These are phyloP conservation scores for Phtheirospermum japonicum DNA, from an alignment of 257 asterid species.

Conservation along the genomic window DNA sequence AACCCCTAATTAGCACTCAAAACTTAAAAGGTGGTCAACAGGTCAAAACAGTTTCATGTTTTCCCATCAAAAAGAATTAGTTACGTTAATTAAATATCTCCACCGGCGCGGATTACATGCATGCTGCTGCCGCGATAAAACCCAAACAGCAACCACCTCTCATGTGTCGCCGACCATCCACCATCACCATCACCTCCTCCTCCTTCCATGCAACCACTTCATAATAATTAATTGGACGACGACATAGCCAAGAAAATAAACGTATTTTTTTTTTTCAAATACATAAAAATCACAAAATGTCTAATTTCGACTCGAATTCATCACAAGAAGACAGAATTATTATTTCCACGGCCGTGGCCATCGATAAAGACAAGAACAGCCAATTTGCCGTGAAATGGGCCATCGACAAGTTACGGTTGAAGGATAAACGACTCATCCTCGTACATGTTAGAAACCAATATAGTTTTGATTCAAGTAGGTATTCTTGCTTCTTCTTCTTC, in stretches of 20 bases:
- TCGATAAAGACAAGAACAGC: constrained; percentile 84
- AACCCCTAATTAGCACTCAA: constrained; percentile 7
- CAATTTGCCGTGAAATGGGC: constrained; percentile 85
- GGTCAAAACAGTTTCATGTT: background rate
- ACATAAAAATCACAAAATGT: constrained; percentile 23
- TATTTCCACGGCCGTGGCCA: constrained; percentile 63
- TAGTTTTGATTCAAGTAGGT: constrained; percentile 42
- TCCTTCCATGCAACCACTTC: constrained; percentile 23
- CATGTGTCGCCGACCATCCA: constrained; percentile 26
- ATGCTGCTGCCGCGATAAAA: constrained; percentile 37
- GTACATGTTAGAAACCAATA: constrained; percentile 53
- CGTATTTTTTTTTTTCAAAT: background rate
- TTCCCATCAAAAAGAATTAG: background rate
- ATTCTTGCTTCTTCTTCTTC: constrained; percentile 15
- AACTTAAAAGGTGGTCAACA: constrained; percentile 3
- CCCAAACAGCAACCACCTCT: constrained; percentile 27
- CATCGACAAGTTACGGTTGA: constrained; percentile 50
- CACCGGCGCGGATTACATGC: constrained; percentile 23
- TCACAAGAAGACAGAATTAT: constrained; percentile 25
- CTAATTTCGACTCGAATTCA: constrained; percentile 21
- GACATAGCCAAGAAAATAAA: background rate
- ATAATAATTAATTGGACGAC: background rate
- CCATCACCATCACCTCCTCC: constrained; percentile 28
- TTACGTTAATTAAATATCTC: background rate
- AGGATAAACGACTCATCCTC: constrained; percentile 45